phyloP scores from a whole-genome alignment of 2,329 filamentous ascomycete genomes.

The Monilinia polystroma region DNA sequence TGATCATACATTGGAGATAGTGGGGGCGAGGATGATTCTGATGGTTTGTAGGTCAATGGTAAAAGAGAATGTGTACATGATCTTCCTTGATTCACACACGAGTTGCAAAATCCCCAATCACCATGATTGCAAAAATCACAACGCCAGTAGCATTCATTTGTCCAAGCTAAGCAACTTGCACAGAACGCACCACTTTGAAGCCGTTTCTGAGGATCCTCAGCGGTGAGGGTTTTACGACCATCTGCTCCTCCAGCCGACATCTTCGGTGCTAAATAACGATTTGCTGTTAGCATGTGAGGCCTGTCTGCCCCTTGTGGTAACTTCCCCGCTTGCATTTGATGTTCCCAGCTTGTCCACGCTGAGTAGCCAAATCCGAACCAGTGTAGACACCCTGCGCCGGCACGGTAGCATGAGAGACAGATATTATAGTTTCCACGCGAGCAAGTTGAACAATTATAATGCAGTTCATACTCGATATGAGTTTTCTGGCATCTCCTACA shows the following conservation, averaged over 20 bases:
- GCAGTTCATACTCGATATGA: conserved; percentile 80
- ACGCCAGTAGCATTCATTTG: conserved; percentile 86
- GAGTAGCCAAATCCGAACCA: conserved; percentile 86
- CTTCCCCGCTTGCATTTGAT: conserved; percentile 42
- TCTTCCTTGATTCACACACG: conserved; percentile 78
- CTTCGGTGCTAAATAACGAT: conserved; percentile 55
- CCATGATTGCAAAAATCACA: conserved; percentile 86
- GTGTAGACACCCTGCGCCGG: conserved; percentile 72
- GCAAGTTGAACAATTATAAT: conserved; percentile 79
- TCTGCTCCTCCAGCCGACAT: conserved; percentile 52
- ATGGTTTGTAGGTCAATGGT: conserved; percentile 64
- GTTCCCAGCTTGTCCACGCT: conserved; percentile 67
- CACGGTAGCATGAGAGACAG: conserved; percentile 77
- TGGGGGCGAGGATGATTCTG: conserved; percentile 41
- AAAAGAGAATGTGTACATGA: conserved; percentile 81
- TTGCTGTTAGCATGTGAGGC: conserved; percentile 59
- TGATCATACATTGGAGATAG: conserved; percentile 45
- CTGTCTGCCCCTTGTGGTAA: conserved; percentile 43
- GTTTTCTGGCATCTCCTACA: conserved; percentile 69
- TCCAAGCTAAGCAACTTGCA: conserved; percentile 67
- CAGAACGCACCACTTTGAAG: conserved; percentile 84
- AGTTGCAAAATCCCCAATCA: conserved; percentile 91
- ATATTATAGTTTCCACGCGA: conserved; percentile 71
- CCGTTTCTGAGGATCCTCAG: conserved; percentile 64
- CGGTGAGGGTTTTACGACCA: conserved; percentile 58